Percentiles rank a stretch among this genome's conserved stretches.
Evolutionary conservation across 768 basidiomycete species (phyloP).

Genomic region (Sporobolomyces pararoseus): DNA sequence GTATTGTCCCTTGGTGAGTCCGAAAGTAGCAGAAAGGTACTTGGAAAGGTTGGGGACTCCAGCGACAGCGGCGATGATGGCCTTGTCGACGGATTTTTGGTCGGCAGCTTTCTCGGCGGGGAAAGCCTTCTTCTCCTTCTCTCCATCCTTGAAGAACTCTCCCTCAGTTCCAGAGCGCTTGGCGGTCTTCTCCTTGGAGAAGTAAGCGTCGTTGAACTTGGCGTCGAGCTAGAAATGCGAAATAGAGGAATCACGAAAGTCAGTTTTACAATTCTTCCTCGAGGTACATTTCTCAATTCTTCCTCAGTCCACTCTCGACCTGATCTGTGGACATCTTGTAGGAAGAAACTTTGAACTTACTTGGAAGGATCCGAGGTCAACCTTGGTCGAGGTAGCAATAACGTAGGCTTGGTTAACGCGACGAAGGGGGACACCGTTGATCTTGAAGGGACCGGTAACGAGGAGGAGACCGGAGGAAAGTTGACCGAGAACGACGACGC

Average conservation of each 20-base stretch:
- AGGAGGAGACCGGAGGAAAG: conserved; percentile 77
- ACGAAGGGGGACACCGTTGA: conserved; percentile 96
- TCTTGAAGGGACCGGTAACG: conserved; percentile 94
- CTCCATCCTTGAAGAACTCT: conserved; percentile 93
- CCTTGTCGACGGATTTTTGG: conserved; percentile 69
- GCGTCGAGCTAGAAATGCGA: conserved; percentile 68
- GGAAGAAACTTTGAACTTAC: conserved; percentile 55
- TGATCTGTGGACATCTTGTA: neutral
- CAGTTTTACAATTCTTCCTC: neutral
- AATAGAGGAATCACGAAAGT: neutral
- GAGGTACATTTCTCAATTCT: too few species aligned
- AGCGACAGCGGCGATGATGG: conserved; percentile 76
- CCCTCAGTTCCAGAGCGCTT: conserved; percentile 77
- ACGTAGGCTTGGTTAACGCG: conserved; percentile 99
- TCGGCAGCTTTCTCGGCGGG: conserved; percentile 80
- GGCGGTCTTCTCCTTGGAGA: conserved; percentile 72
- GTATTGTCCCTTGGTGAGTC: conserved; percentile 93
- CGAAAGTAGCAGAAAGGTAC: conserved; percentile 89
- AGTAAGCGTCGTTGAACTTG: conserved; percentile 91
- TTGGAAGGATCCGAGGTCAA: conserved; percentile 71
- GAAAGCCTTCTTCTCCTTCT: conserved; percentile 57
- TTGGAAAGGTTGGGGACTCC: conserved; percentile 84
- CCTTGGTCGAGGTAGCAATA: conserved; percentile 92
- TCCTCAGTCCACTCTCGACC: neutral
- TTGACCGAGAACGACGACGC: conserved; percentile 97